Percentiles rank a stretch among this genome's conserved stretches.
Conservation (phyloP, 345 rosid genomes). For the Cardamine chenopodiifolia region DNA sequence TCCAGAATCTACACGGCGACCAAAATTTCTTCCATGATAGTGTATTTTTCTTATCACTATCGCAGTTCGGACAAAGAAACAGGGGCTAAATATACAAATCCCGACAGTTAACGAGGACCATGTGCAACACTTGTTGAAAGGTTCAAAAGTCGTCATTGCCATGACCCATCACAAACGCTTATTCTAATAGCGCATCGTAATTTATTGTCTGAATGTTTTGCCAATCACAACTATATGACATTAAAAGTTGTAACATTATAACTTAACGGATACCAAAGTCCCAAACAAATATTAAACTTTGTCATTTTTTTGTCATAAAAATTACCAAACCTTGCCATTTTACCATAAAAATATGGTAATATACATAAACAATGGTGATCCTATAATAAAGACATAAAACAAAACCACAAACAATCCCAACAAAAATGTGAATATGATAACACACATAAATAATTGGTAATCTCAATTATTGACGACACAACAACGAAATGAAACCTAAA, state of each 20-base stretch:
- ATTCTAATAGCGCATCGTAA: neutral
- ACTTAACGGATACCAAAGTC: neutral
- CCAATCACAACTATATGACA: neutral
- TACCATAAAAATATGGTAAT: neutral
- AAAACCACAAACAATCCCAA: conserved; percentile 20
- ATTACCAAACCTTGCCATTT: neutral
- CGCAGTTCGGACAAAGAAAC: too few species aligned
- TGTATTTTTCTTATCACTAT: too few species aligned
- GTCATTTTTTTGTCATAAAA: neutral
- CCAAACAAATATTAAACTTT: neutral
- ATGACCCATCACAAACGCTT: neutral
- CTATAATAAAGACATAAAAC: neutral
- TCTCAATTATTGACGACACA: conserved; percentile 34
- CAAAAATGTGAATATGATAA: conserved; percentile 26
- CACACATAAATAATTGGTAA: conserved; percentile 10
- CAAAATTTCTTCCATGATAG: too few species aligned
- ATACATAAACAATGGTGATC: neutral
- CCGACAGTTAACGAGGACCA: too few species aligned
- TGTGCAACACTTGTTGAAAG: too few species aligned
- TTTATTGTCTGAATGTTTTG: too few species aligned
- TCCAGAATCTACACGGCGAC: too few species aligned
- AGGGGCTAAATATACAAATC: too few species aligned
- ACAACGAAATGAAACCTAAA: conserved; percentile 9
- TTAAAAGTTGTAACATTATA: too few species aligned
- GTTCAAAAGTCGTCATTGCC: neutral